Conservation (phyloP, 345 rosid genomes). For the Rhizophora apiculata region DNA sequence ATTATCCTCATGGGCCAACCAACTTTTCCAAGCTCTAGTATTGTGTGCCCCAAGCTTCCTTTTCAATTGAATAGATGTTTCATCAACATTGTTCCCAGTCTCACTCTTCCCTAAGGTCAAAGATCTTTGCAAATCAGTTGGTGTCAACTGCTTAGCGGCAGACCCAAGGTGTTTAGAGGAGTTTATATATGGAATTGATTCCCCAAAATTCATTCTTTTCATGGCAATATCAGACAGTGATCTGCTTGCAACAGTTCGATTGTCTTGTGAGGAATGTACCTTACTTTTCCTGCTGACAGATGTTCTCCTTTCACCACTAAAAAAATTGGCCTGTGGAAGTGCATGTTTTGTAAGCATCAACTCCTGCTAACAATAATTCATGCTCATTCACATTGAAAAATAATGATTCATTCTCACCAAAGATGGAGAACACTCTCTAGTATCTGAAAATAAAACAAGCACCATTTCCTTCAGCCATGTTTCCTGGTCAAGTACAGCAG, state of each 20-base stretch:
- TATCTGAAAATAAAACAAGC: conserved; percentile 76
- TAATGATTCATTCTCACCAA: conserved; percentile 54
- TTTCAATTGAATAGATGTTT: conserved; percentile 57
- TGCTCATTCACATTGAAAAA: conserved; percentile 3
- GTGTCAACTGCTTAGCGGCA: conserved; percentile 73
- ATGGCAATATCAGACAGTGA: conserved; percentile 48
- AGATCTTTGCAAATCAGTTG: conserved; percentile 55
- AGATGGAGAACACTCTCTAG: conserved; percentile 75
- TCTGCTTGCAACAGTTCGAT: conserved; percentile 42
- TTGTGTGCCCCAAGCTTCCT: conserved; percentile 53
- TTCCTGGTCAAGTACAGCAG: conserved; percentile 64
- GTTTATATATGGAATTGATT: conserved; percentile 39
- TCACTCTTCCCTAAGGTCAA: conserved; percentile 37
- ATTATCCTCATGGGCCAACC: conserved; percentile 45
- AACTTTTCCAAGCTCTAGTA: conserved; percentile 47
- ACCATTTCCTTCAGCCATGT: conserved; percentile 79
- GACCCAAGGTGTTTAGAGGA: conserved; percentile 59
- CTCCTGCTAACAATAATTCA: conserved; percentile 3
- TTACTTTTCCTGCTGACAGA: conserved; percentile 45
- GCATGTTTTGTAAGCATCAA: conserved; percentile 16
- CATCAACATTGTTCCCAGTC: conserved; percentile 38
- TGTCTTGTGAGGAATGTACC: conserved; percentile 28
- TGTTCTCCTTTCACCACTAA: conserved; percentile 53
- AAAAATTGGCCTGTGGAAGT: conserved; percentile 59
- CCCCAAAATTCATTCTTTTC: conserved; percentile 41